Evolutionary conservation across 208 protist species (phyloP), one percentile per base, ranked within the genome.

Genomic region (Trichomonas gallinae): DNA sequence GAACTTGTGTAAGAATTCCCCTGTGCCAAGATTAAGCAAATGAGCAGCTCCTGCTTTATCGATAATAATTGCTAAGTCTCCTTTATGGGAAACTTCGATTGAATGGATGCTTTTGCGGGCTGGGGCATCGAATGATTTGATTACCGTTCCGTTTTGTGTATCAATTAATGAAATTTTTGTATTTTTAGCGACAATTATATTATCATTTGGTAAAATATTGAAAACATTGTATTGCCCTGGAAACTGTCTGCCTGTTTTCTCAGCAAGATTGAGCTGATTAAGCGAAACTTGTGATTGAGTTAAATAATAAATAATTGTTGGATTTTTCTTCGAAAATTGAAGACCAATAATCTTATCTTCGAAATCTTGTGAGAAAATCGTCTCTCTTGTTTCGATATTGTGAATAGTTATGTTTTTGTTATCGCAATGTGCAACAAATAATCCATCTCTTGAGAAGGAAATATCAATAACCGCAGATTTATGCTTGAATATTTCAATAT

Each of bases 31-130:
- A 6, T 51, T 34, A 0, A 48, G 9, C 38, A 93, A 26, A 48
- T 34, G 17, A 31, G 15, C 42, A 38, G 13, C 44, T 34, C 44
- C 44, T 21, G 17, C 36, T 58, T 93, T 93, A 34, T 93, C 87
- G 2, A 48, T 34, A 38, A 51, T 58, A 8, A 93, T 17, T 26
- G 51, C 10, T 34, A 93, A 38, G 0, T 48, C 15, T 26, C 87
- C 87, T 51, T 93, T 48, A 15, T 93, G 87, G 17, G 87, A 93
- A 51, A 93, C 36, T 93, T 93, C 87, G 4, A 93, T 93, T 51
- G 23, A 42, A 34, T 11, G n/a, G 2, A 93, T 93, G 31, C 46
- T 93, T 38, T 93, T 93, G 15, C 26, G 8, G 8, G 11, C 87
- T 8, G 23, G 15, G 0, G 31, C 42, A 0, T 34, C 13, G 40